Evolutionary conservation across 2,329 filamentous ascomycete species (phyloP).

Genomic region (Diaporthe nobilis): DNA sequence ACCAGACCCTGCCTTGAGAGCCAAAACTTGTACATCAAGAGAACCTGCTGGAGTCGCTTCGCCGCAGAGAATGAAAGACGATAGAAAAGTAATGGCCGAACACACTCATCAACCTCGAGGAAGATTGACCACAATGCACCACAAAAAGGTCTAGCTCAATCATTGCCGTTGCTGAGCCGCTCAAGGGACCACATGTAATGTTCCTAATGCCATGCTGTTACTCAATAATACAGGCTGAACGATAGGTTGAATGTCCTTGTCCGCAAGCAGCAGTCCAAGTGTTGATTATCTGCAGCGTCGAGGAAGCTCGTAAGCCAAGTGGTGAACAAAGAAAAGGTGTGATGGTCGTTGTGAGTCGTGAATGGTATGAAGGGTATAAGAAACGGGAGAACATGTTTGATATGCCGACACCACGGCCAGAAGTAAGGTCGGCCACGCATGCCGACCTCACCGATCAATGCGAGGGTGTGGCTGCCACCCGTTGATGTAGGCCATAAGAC

Average conservation of each 20-base stretch:
- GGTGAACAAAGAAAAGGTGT: conserved; percentile 27
- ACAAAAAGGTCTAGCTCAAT: conserved; percentile 12
- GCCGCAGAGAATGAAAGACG: conserved; percentile 5
- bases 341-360: conserved; percentile 31
- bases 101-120: conserved; percentile 6
- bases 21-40: conserved; percentile 27
- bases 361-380: conserved; percentile 38
- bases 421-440: not conserved
- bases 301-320: not conserved
- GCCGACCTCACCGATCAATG: conserved; percentile 50
- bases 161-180: conserved; percentile 16
- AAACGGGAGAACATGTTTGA: conserved; percentile 27
- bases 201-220: conserved; percentile 12
- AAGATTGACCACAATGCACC: not conserved
- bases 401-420: conserved; percentile 10
- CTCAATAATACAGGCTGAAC: conserved; percentile 33
- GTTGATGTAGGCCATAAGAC: conserved; percentile 89
- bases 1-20: conserved; percentile 28
- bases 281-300: conserved; percentile 13
- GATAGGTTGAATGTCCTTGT: not conserved
- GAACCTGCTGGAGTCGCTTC: conserved; percentile 24
- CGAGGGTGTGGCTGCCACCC: conserved; percentile 75
- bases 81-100: not conserved
- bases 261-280: not conserved
- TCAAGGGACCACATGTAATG: not conserved